Base-by-base conservation (phyloP, 1,284 basidiomycete species). In the Quambalaria eucalypti region DNA sequence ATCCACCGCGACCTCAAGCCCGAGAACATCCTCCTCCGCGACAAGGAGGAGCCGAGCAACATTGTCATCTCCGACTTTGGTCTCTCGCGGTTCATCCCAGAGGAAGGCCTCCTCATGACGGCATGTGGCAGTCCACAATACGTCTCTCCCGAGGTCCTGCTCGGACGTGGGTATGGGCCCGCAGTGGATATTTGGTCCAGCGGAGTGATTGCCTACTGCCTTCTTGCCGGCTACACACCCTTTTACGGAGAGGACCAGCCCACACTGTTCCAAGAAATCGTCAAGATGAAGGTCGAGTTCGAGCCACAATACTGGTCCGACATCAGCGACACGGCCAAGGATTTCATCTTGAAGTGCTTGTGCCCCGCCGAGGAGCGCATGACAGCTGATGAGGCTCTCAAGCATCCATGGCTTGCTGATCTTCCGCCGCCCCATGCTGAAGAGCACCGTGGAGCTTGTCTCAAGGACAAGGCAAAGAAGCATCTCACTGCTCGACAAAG, bases 11-110 rank as follows among this genome's bases (percentile, higher is more conserved):
- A 75, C 44, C 55, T 75, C 25, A 75, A 74, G 55, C 71, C 72
- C 19, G 73, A 75, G 44, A 75, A 75, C 54, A 75, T 75, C 46
- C 63, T 75, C 0, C 48, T 75, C 23, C 57, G 63, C 36, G 60
- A 68, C 48, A 62, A 61, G 48, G 47, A 60, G 16, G 68, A 68
- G 19, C 62, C 65, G 0, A 65, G 64, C 44, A 55, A 69, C 33
- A 60, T 75, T 19, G 70, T 68, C 50, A 73, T 75, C 42, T 70
- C 69, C 21, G 73, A 74, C 53, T 75, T 75, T 59, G 72, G 72
- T n/a, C 63, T 75, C 2, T 69, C 67, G 5, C 60, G 66, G 29
- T 65, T 75, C 48, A 69, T 74, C 40, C 68, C 70, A 0, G 64
- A 67, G 2, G 69, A 74, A 21, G 68, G 65, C 5, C 58, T 73